Evolutionary conservation across 768 basidiomycete species (phyloP), one percentile per base, ranked within the genome.

Genomic region (Lactifluus rugatus): DNA sequence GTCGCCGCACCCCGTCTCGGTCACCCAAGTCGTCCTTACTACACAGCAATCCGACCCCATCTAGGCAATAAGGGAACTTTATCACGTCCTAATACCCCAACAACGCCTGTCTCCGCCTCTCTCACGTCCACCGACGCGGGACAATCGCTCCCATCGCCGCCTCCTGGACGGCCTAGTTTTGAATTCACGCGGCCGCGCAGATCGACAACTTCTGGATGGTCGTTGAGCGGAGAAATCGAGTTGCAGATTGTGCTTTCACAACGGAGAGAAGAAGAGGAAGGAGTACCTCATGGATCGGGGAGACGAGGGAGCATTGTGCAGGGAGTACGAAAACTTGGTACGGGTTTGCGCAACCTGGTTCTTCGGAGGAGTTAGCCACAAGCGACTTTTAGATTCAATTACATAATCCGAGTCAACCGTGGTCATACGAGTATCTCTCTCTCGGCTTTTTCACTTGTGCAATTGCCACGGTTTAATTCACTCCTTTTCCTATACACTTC

Each of bases 11-110:
- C 45, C 9, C 60, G 62, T 23, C 62, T 63, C 16, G 62, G 62
- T 21, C 62, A 63, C 34, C 62, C 62, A n/a, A 63, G 55, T 48
- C 60, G 62, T 13, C 62, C 62, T 0, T 63, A 63, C 23, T 63
- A 63, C 37, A 63, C 62, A 8, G 62, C 60, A 1, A 63, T 63
- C 42, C 55, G 62, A 44, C 61, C 60, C 10, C 55, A 61, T n/a
- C 44, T 36, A 10, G 44, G 19, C 31, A n/a, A 28, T 23, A 26
- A 21, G 8, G 42, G 26, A 17, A 41, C 17, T 23, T 26, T 28
- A 39, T 48, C 55, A 16, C 46, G 45, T n/a, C 41, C 60, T 19
- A 9, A 28, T 28, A 48, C 48, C 13, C 56, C 57, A n/a, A 44
- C 46, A 7, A 52, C 49, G 14, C 36, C 52, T 7, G n/a, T n/a